Base-by-base conservation (phyloP, 371 early-diverging fungal species). In the Choanephora cucurbitarum region DNA sequence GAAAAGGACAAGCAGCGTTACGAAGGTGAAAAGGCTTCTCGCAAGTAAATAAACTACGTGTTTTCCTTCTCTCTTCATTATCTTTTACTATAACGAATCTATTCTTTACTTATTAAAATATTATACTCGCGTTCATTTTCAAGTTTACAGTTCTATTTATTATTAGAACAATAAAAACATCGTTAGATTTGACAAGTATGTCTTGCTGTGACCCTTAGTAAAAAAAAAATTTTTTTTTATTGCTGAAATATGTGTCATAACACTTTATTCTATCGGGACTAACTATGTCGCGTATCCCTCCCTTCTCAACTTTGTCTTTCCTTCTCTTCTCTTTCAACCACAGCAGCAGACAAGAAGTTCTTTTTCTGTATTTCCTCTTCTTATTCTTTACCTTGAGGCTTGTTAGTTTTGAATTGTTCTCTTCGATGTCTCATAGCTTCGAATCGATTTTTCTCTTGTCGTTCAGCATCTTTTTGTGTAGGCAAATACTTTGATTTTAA, bases 1-100 rank as follows among this genome's bases (percentile, higher is more conserved):
- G 77, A 74, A 21, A 58, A 59, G 22, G 91, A 91, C 70, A 90
- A 88, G 79, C 65, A 80, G 62, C 89, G 93, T 57, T 91, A 91
- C 70, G 84, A 88, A 65, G 55, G 58, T 15, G 90, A 90, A 67
- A 87, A 87, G 80, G 84, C 75, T 39, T 21, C 44, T 22, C 37
- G 37, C 37, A 14, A 37, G 10, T 37, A 37, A 11, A 37, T 14
- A 37, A 3, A 14, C 11, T 13, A 13, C 10, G 9, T 37, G 13
- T 37, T 37, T 37, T 2, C 10, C n/a, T n/a, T n/a, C n/a, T n/a
- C n/a, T n/a, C n/a, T n/a, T n/a, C n/a, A n/a, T n/a, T n/a, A n/a
- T 37, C 37, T 11, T 37, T 6, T 37, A 14, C 10, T 37, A 37
- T 14, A 37, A 9, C 37, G n/a, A 37, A 37, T 37, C 14, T 14